Base-by-base conservation (phyloP, 2,329 filamentous ascomycete species). In the Xylaria multiplex region DNA sequence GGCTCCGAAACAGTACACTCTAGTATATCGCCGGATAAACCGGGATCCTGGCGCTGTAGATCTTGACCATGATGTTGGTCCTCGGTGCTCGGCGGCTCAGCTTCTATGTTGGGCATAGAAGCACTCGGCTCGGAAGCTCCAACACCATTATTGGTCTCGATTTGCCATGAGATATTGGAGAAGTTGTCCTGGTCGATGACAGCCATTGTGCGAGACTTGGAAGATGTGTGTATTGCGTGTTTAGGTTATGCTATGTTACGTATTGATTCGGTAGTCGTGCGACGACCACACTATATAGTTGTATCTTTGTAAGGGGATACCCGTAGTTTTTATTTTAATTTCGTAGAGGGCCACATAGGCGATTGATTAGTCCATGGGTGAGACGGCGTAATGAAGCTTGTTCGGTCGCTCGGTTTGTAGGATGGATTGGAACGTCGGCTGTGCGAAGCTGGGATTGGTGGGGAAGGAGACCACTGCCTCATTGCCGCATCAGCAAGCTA, bases 1-100 rank as follows among this genome's bases (percentile, higher is more conserved):
- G 96, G 93, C 65, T 90, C 87, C 61, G 89, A 88, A 19, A 99
- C 95, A 19, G 83, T 88, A 77, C 94, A 97, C 76, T 97, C 91
- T 49, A 99, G 85, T 63, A 88, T 86, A 71, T 96, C 95, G 43
- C 84, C 86, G 67, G 90, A 90, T 60, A 91, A 83, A 52, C 88
- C 88, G 42, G 85, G 85, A 58, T 77, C 82, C 79, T 71, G 78
- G 76, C 65, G 80, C 77, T 76, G 79, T 80, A 80, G 81, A 76
- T 78, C 75, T 79, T 76, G 80, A 80, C 78, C 76, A 80, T 82
- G 79, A 78, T 84, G 76, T 76, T 76, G 73, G 27, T 76, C 75
- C 65, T 75, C 70, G 50, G 59, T 64, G 55, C 19, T 73, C 2
- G 75, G 71, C 7, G 74, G 69, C 62, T 77, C 76, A 22, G 73